phyloP scores from a whole-genome alignment of 768 basidiomycete genomes.

The Kwoniella heveanensis region DNA sequence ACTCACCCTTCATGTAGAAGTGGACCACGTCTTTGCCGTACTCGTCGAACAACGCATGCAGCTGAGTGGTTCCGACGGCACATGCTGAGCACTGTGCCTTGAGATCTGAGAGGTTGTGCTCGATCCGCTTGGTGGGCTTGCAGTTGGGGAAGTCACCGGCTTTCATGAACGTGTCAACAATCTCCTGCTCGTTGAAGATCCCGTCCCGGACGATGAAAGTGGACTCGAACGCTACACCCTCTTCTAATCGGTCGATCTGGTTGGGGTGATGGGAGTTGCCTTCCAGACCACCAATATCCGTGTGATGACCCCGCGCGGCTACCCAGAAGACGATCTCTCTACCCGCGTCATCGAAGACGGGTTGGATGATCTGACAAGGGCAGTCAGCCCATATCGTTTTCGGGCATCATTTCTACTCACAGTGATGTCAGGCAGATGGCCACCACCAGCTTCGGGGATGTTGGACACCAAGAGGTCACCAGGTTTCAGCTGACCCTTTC shows the following conservation, averaged over 20 bases:
- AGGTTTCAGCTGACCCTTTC: slow-evolving; percentile 61
- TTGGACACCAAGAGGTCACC: slow-evolving; percentile 92
- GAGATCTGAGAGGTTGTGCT: slow-evolving; percentile 44
- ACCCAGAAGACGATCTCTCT: slow-evolving; percentile 65
- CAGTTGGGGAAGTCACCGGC: slow-evolving; percentile 42
- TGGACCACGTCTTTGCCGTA: slow-evolving; percentile 38
- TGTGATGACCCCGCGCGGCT: slow-evolving; percentile 87
- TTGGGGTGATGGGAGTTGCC: slow-evolving; percentile 35
- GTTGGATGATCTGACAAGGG: slow-evolving; percentile 70
- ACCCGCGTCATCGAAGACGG: slow-evolving; percentile 67
- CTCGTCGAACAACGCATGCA: slow-evolving; percentile 42
- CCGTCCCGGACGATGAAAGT: slow-evolving; percentile 33
- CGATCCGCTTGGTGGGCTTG: slow-evolving; percentile 35
- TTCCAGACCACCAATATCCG: slow-evolving; percentile 65
- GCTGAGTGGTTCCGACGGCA: slow-evolving; percentile 32
- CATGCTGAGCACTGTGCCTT: slow-evolving; percentile 42
- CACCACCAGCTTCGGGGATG: slow-evolving; percentile 51
- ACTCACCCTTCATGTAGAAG: slow-evolving; percentile 37
- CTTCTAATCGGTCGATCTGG: slow-evolving; percentile 28
- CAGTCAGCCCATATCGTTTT: too few relatives aligned
- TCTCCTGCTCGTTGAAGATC: slow-evolving; percentile 41
- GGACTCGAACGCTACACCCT: slow-evolving; percentile 29
- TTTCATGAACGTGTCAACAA: slow-evolving; percentile 40
- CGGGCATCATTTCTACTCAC: slow-evolving; percentile 53
- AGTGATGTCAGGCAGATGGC: slow-evolving; percentile 84